Conservation (phyloP, 2,329 filamentous ascomycete species). For the Colletotrichum sp. region DNA sequence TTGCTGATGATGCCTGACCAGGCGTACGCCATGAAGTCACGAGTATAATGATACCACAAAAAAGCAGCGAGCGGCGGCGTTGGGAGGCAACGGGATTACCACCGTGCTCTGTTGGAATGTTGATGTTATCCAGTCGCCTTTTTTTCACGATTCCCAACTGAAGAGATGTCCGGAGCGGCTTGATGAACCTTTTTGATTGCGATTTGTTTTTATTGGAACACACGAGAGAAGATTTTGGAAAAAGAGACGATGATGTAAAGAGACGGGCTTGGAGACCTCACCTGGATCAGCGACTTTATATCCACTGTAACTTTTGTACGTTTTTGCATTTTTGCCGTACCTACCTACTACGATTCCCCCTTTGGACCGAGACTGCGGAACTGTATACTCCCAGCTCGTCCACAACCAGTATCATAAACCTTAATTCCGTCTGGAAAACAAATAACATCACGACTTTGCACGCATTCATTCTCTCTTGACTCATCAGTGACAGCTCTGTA, state of each 20-base stretch:
- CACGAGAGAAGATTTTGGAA: not conserved
- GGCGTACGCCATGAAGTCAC: conserved; percentile 18
- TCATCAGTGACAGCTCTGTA: not conserved
- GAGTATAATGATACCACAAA: conserved; percentile 15
- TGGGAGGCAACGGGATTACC: not conserved
- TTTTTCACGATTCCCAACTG: conserved; percentile 18
- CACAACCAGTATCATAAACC: conserved; percentile 6
- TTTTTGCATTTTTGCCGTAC: not conserved
- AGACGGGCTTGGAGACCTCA: conserved; percentile 4
- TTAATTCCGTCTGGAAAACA: conserved; percentile 14
- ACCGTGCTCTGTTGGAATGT: conserved; percentile 22
- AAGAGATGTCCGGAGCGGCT: conserved; percentile 15
- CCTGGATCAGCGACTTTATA: conserved; percentile 13
- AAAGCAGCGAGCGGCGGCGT: not conserved
- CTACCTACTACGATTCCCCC: not conserved
- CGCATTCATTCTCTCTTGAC: not conserved
- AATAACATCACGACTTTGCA: conserved; percentile 20
- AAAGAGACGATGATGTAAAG: not conserved
- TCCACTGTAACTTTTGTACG: not conserved
- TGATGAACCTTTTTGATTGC: conserved; percentile 8
- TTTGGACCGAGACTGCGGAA: not conserved
- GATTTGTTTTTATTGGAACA: not conserved
- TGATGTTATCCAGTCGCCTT: conserved; percentile 10
- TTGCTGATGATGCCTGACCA: not conserved
- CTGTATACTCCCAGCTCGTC: not conserved